phyloP scores from a whole-genome alignment of 2,329 filamentous ascomycete genomes.

The Elsinoe australis region DNA sequence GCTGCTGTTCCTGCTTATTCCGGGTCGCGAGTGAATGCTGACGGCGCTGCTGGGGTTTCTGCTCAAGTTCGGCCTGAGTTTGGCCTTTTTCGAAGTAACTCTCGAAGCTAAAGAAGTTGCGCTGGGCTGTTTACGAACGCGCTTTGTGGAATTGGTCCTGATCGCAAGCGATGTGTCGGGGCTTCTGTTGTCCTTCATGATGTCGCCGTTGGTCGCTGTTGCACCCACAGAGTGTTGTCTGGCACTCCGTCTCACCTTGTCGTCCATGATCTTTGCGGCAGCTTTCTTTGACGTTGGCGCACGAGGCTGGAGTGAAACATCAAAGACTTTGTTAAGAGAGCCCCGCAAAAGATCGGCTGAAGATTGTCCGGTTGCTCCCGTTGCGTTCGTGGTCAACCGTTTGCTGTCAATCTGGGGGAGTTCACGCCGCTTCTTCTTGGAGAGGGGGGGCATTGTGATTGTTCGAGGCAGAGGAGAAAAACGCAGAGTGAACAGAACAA shows the following conservation, averaged over 20 bases:
- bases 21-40: constrained; percentile 10
- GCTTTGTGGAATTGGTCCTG: constrained; percentile 13
- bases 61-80: constrained; percentile 3
- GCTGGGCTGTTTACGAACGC: constrained; percentile 9
- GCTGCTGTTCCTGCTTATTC: constrained; percentile 13
- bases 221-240: constrained; percentile 7
- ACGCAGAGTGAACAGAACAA: not conserved
- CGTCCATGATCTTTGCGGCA: constrained; percentile 3
- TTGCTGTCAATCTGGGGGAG: constrained; percentile 1
- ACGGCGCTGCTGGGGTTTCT: constrained; percentile 16
- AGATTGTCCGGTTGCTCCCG: not conserved
- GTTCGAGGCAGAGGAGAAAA: not conserved
- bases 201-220: constrained; percentile 9
- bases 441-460: not conserved
- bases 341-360: constrained; percentile 2
- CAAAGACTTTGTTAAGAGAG: constrained; percentile 10
- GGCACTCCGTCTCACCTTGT: constrained; percentile 12
- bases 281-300: not conserved
- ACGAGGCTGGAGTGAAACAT: constrained; percentile 11
- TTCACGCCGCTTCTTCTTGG: not conserved
- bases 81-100: constrained; percentile 11
- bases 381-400: constrained; percentile 9
- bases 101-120: constrained; percentile 12
- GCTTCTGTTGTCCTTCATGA: not conserved
- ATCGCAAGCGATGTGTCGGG: constrained; percentile 13